A percentile compares a stretch with the other conserved stretches of the same genome.
Conservation (phyloP, 1,284 basidiomycete genomes). For the Cutaneotrichosporon sp. region DNA sequence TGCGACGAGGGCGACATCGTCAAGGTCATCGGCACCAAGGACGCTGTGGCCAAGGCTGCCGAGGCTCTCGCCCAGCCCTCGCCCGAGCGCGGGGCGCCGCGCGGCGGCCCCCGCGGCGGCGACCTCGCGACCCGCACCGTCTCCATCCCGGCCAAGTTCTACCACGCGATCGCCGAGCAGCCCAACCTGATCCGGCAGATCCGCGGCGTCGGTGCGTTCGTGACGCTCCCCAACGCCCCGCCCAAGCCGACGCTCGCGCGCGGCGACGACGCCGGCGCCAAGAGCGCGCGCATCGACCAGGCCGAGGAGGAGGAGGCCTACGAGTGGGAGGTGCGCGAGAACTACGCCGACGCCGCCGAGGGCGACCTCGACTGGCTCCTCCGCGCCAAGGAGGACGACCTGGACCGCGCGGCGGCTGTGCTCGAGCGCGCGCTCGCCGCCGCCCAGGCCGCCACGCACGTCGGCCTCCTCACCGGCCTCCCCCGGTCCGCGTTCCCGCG, state of each 20-base stretch:
- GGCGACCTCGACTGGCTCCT: slow-evolving; percentile 71
- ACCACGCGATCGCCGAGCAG: slow-evolving; percentile 79
- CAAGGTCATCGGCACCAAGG: slow-evolving; percentile 79
- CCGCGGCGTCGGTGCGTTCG: slow-evolving; percentile 71
- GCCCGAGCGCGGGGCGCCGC: slow-evolving; percentile 23
- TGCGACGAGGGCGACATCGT: slow-evolving; percentile 74
- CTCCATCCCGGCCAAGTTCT: slow-evolving; percentile 78
- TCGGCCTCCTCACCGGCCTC: slow-evolving; percentile 54
- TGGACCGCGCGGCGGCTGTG: slow-evolving; percentile 68
- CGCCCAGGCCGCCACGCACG: slow-evolving; percentile 61
- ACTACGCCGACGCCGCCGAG: slow-evolving; percentile 74
- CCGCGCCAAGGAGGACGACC: slow-evolving; percentile 72
- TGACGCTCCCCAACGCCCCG: slow-evolving; percentile 72
- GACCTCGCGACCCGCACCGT: slow-evolving; percentile 61
- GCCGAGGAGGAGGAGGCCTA: slow-evolving; percentile 50
- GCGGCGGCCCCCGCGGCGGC: slow-evolving; percentile 28
- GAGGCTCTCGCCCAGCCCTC: slow-evolving; percentile 61
- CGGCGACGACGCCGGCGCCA: slow-evolving; percentile 34
- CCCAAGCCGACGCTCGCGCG: slow-evolving; percentile 68
- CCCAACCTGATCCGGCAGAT: slow-evolving; percentile 81
- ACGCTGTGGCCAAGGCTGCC: slow-evolving; percentile 73
- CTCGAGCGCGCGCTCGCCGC: slow-evolving; percentile 71
- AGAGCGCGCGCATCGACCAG: slow-evolving; percentile 70
- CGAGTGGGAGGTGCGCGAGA: slow-evolving; percentile 68
- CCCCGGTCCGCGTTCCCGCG: slow-evolving; percentile 60